A percentile compares a stretch with the other conserved stretches of the same genome.
Evolutionary conservation across 169 alveolate species (phyloP).

Genomic region (Theileria sp.): DNA sequence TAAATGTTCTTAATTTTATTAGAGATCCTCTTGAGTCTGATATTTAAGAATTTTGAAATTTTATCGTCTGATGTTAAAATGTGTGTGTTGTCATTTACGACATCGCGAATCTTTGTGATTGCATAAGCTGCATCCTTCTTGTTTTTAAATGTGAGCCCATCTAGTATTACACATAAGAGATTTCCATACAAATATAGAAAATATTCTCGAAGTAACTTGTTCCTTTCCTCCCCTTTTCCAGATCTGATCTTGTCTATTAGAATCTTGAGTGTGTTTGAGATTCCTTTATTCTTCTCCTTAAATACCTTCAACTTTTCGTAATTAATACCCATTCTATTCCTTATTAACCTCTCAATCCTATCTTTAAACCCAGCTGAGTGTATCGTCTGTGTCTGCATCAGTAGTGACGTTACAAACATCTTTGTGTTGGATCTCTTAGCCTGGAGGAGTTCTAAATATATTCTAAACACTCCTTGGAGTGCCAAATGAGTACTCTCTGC

Average conservation of each 20-base stretch:
- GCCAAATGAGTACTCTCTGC: constrained; percentile 28
- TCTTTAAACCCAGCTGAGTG: neutral
- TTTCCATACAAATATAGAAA: constrained; percentile 24
- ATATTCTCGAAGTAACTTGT: constrained; percentile 16
- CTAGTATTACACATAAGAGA: constrained; percentile 33
- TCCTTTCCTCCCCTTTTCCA: constrained; percentile 26
- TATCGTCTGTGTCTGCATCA: constrained; percentile 1
- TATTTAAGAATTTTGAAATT: constrained; percentile 14
- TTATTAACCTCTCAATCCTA: constrained; percentile 12
- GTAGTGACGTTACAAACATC: constrained; percentile 11
- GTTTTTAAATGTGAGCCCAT: constrained; percentile 27
- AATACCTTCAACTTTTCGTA: neutral
- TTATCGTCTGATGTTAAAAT: constrained; percentile 4
- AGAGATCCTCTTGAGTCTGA: constrained; percentile 19
- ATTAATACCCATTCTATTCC: neutral
- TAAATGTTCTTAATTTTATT: constrained; percentile 22
- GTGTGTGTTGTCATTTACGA: constrained; percentile 11
- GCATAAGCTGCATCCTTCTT: constrained; percentile 36
- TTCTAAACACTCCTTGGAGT: constrained; percentile 40
- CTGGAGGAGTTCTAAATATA: constrained; percentile 37
- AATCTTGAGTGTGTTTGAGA: neutral
- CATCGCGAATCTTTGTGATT: constrained; percentile 6
- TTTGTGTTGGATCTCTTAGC: constrained; percentile 7
- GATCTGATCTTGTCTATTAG: neutral
- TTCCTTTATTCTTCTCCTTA: neutral